These are phyloP conservation scores for Debaryomyces sp. DNA, from an alignment of 1,139 yeast genomes.

Conservation along the genomic window DNA sequence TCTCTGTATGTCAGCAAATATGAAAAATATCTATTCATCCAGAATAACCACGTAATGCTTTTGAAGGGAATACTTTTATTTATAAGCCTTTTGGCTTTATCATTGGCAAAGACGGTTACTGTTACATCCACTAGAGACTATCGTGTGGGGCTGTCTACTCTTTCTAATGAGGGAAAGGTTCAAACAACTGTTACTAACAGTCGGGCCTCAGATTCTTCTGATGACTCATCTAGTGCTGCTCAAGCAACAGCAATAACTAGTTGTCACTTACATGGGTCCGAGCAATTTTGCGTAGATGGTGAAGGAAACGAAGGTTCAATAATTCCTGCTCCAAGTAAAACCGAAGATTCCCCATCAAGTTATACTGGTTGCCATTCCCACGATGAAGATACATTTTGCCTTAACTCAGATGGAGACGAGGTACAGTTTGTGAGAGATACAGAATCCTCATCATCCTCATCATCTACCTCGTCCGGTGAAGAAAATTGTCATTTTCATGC, in stretches of 20 bases:
- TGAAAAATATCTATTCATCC: background rate
- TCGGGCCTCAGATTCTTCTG: background rate
- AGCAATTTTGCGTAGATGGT: slow-evolving; percentile 27
- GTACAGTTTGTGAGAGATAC: slow-evolving; percentile 24
- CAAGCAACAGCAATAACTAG: slow-evolving; percentile 21
- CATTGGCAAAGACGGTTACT: background rate
- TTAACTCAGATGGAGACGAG: slow-evolving; percentile 21
- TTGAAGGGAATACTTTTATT: background rate
- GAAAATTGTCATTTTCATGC: slow-evolving; percentile 41
- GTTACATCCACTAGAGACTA: background rate
- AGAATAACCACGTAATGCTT: background rate
- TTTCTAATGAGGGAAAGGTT: background rate
- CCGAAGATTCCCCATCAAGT: slow-evolving; percentile 21
- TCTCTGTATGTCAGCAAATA: background rate
- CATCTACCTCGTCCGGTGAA: slow-evolving; percentile 13
- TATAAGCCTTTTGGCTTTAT: background rate
- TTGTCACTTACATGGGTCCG: slow-evolving; percentile 33
- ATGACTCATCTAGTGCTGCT: background rate
- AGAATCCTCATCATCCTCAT: slow-evolving; percentile 5
- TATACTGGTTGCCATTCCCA: slow-evolving; percentile 35
- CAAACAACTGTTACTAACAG: background rate
- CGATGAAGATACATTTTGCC: slow-evolving; percentile 26
- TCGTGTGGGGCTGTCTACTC: background rate
- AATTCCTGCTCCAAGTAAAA: slow-evolving; percentile 28
- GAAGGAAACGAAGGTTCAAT: slow-evolving; percentile 32